Base-by-base conservation (phyloP, 345 rosid species). In the sweet orange (Citrus sinensis) region DNA sequence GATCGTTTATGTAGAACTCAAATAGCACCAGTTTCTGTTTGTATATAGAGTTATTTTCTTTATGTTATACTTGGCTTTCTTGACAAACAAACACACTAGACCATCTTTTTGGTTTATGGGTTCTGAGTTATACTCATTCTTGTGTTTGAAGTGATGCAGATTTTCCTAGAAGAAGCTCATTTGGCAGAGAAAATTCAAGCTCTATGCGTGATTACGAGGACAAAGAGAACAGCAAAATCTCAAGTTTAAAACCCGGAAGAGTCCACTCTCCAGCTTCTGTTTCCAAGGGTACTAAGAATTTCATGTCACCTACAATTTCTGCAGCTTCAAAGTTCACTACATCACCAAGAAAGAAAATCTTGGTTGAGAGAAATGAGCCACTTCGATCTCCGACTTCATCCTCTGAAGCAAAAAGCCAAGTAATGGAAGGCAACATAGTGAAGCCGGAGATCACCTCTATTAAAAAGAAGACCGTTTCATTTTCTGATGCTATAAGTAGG, bases 281-380 rank as follows among this genome's bases (percentile, higher is more conserved):
- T 75, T 80, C 85, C 40, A 94, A 83, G 76, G 81, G 87, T 63
- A 69, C 87, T 29, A 94, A 89, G 89, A 83, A 90, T 84, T 94
- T 94, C 84, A 94, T 90, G 98, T 89, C 94, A 67, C 97, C 97
- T 19, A 93, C 98, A 37, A 89, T 93, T 29, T 91, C 97, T 71
- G 97, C 98, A 1, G 94, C 87, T 76, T 94, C 97, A 11, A 93
- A 94, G 80, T 76, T 91, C 79, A 84, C 80, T 73, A 59, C 93
- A 56, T 91, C 96, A 1, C 94, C 97, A 20, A 90, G 90, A 85
- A 94, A 91, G 89, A 90, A 83, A 79, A 80, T 94, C 13, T 88
- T 94, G 83, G 76, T 84, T 2, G 97, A 92, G 62, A 89, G 81
- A 79, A 91, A 89, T 29, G 95, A 92, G 71, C 59, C 82, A 20